These are phyloP conservation scores for Lasiodiplodia hormozganensis DNA, from an alignment of 2,329 filamentous ascomycete genomes.

Conservation along the genomic window DNA sequence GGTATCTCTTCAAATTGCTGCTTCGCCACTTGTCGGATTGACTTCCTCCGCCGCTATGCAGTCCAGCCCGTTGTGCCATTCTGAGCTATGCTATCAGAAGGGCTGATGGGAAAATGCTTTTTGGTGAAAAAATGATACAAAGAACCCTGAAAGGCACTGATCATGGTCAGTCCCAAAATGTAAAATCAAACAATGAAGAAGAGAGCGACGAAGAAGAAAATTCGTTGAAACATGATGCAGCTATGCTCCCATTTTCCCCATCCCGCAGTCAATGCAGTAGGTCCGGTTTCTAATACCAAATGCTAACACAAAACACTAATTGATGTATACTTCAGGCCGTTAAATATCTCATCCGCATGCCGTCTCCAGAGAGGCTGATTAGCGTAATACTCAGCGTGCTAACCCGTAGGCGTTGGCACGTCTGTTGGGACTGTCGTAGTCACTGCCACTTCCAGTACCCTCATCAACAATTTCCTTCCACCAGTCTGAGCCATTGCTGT, in stretches of 20 bases:
- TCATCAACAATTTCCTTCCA: slow-evolving; percentile 20
- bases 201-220: slow-evolving; percentile 2
- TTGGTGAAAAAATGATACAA: no score
- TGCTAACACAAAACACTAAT: slow-evolving; percentile 25
- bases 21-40: no score
- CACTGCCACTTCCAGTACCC: not conserved
- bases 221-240: slow-evolving; percentile 17
- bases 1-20: no score
- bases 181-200: not conserved
- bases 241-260: not conserved
- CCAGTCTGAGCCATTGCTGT: slow-evolving; percentile 17
- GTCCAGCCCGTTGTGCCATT: no score
- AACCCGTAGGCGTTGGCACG: slow-evolving; percentile 4
- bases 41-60: no score
- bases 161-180: no score
- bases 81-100: no score
- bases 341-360: not conserved
- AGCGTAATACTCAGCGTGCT: slow-evolving; percentile 3
- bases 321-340: slow-evolving; percentile 5
- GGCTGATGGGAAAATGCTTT: no score
- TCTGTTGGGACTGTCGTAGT: not conserved
- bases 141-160: no score
- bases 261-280: slow-evolving; percentile 10
- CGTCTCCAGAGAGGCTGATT: not conserved
- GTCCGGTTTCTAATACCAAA: slow-evolving; percentile 17